phyloP scores from a whole-genome alignment of 2,329 filamentous ascomycete species.

The Epichloe gansuensis region DNA sequence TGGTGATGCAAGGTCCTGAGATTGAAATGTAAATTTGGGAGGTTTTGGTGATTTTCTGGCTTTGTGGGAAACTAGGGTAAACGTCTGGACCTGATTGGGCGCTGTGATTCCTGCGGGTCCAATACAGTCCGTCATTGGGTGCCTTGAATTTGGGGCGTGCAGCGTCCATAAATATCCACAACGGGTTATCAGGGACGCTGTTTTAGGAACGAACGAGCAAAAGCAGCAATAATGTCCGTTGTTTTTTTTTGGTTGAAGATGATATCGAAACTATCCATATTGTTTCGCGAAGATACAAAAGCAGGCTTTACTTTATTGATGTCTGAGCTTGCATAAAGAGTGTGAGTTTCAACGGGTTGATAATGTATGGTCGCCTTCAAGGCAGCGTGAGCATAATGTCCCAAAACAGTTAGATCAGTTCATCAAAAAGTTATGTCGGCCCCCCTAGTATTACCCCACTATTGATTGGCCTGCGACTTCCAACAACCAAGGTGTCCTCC shows the following conservation, averaged over 20 bases:
- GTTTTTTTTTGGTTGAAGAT: too few relatives aligned
- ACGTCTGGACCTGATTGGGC: slow-evolving; percentile 21
- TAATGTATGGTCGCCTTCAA: not conserved
- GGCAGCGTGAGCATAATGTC: not conserved
- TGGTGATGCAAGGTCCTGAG: slow-evolving; percentile 30
- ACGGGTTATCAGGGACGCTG: not conserved
- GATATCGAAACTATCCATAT: too few relatives aligned
- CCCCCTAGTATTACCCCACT: slow-evolving; percentile 1
- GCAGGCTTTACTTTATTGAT: too few relatives aligned
- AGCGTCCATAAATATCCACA: slow-evolving; percentile 1
- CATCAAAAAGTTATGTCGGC: not conserved
- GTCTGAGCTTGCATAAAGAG: too few relatives aligned
- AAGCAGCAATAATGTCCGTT: too few relatives aligned
- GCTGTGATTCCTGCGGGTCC: slow-evolving; percentile 14
- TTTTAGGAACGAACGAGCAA: not conserved
- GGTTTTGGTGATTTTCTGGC: slow-evolving; percentile 32
- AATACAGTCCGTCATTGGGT: not conserved
- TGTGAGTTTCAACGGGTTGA: not conserved
- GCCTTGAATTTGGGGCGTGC: slow-evolving; percentile 5
- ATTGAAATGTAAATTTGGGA: slow-evolving; percentile 25
- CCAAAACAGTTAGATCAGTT: not conserved
- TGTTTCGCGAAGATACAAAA: too few relatives aligned
- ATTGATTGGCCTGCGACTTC: slow-evolving; percentile 2
- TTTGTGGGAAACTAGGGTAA: slow-evolving; percentile 33
- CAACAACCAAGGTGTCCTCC: slow-evolving; percentile 7